These are phyloP conservation scores for Arthroderma sp. DNA, from an alignment of 2,329 filamentous ascomycete species.

Conservation along the genomic window DNA sequence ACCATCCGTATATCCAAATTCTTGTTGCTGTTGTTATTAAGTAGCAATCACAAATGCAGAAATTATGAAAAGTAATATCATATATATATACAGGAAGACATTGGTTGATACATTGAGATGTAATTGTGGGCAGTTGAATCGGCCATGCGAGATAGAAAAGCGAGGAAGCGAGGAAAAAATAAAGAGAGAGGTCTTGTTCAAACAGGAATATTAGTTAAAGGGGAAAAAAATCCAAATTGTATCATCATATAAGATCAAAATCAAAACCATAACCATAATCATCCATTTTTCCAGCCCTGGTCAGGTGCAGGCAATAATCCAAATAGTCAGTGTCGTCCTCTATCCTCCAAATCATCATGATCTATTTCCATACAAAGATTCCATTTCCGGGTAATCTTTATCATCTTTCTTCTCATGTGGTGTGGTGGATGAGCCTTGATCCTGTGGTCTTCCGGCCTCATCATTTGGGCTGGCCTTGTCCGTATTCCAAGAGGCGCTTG, in stretches of 20 bases:
- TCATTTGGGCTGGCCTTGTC: conserved; percentile 21
- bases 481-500: conserved; percentile 22
- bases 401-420: conserved; percentile 5
- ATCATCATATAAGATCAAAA: background rate
- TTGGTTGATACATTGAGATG: too few relatives aligned
- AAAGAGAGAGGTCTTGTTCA: background rate
- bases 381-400: conserved; percentile 7
- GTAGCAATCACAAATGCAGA: too few relatives aligned
- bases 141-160: too few relatives aligned
- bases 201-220: background rate
- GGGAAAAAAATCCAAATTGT: background rate
- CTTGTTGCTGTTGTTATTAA: too few relatives aligned
- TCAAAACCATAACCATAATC: background rate
- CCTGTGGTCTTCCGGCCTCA: conserved; percentile 6
- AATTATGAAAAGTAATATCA: too few relatives aligned
- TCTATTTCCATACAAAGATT: conserved; percentile 7
- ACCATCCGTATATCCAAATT: too few relatives aligned
- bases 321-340: background rate
- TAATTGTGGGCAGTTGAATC: too few relatives aligned
- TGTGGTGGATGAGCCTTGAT: conserved; percentile 5
- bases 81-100: too few relatives aligned
- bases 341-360: background rate
- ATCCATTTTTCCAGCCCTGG: conserved; percentile 1
- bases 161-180: too few relatives aligned
- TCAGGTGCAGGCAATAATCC: conserved; percentile 13